phyloP scores from a whole-genome alignment of 345 rosid genomes.

The Balakata baccata region DNA sequence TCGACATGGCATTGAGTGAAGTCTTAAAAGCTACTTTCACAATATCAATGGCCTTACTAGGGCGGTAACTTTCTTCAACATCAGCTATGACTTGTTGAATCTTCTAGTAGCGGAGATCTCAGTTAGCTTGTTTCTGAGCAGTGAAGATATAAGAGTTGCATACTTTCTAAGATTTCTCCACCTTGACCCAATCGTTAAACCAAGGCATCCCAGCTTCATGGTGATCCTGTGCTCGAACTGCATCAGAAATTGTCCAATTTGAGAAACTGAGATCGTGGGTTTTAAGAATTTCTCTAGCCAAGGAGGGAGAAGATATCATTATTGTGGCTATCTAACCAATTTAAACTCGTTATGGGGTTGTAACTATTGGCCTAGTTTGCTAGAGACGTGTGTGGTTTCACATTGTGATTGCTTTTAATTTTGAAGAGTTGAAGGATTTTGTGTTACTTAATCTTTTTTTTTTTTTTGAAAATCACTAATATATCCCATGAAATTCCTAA shows the following conservation, averaged over 20 bases:
- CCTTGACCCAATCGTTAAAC: too few relatives aligned
- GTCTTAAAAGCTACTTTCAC: neutral
- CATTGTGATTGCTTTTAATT: too few relatives aligned
- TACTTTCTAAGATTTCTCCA: constrained; percentile 6
- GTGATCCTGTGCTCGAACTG: too few relatives aligned
- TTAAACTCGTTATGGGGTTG: neutral
- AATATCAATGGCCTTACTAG: neutral
- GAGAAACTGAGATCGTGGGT: neutral
- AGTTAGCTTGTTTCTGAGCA: neutral
- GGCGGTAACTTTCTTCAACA: neutral
- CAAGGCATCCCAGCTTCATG: too few relatives aligned
- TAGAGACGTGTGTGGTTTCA: neutral
- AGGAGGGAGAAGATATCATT: neutral
- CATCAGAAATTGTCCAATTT: neutral
- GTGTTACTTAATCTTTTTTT: too few relatives aligned
- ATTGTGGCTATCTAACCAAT: neutral
- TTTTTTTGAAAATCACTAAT: too few relatives aligned
- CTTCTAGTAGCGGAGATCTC: neutral
- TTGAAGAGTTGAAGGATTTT: too few relatives aligned
- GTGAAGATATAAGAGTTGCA: constrained; percentile 9
- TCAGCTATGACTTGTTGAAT: constrained; percentile 1
- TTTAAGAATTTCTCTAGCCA: neutral
- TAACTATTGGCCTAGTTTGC: neutral
- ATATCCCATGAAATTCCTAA: too few relatives aligned
- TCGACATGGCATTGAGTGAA: neutral